Percentiles rank a stretch among this genome's conserved stretches.
These are phyloP conservation scores for Sclerotinia sclerotiorum DNA, from an alignment of 2,329 filamentous ascomycete genomes.

Conservation along the genomic window DNA sequence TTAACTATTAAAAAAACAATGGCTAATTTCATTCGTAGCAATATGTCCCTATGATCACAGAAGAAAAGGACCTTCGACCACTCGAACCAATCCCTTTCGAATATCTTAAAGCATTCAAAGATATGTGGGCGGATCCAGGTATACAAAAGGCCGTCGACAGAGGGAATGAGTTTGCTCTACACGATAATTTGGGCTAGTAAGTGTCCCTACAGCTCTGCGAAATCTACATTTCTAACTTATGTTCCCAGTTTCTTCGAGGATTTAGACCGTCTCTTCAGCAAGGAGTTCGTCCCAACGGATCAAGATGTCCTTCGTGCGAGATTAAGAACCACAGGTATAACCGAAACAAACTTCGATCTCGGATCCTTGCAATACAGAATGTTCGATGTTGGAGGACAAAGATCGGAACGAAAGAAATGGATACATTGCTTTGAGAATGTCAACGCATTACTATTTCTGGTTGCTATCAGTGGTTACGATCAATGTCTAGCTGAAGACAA, in stretches of 20 bases:
- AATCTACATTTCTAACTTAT: conserved; percentile 24
- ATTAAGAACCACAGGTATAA: conserved; percentile 91
- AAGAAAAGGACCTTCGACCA: conserved; percentile 78
- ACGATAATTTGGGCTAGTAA: conserved; percentile 94
- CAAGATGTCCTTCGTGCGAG: conserved; percentile 92
- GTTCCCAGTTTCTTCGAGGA: conserved; percentile 76
- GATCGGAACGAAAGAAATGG: conserved; percentile 77
- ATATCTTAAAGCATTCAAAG: conserved; percentile 78
- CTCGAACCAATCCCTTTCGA: conserved; percentile 78
- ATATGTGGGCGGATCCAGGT: conserved; percentile 79
- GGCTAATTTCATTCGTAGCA: conserved; percentile 52
- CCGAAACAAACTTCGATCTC: conserved; percentile 89
- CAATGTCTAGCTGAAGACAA: conserved; percentile 96
- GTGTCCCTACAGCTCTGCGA: conserved; percentile 41
- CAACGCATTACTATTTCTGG: conserved; percentile 86
- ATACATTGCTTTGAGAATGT: conserved; percentile 78
- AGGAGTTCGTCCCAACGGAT: conserved; percentile 83
- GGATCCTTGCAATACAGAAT: conserved; percentile 93
- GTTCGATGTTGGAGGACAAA: conserved; percentile 74
- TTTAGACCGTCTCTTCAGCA: conserved; percentile 71
- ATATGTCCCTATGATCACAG: conserved; percentile 73
- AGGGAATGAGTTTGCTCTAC: conserved; percentile 93
- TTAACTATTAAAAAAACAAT: not conserved
- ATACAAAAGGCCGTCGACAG: conserved; percentile 86
- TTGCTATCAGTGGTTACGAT: conserved; percentile 94